Evolutionary conservation across 1,284 basidiomycete genomes (phyloP).

Genomic region (Sphaerobolus stellatus): DNA sequence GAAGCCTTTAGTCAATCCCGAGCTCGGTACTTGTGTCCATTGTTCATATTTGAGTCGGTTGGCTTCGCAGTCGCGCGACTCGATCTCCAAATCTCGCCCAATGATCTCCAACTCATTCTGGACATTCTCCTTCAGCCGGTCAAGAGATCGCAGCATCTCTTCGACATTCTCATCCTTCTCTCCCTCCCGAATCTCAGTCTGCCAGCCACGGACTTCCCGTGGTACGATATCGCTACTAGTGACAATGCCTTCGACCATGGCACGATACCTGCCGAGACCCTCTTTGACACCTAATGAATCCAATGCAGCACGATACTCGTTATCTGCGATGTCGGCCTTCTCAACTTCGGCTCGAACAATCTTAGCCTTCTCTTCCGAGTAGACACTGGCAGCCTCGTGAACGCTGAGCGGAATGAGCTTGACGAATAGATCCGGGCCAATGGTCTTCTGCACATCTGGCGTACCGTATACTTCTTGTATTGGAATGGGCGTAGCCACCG

Average conservation of each 20-base stretch:
- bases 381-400: slow-evolving; percentile 93
- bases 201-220: slow-evolving; percentile 71
- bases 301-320: slow-evolving; percentile 75
- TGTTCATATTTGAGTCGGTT: slow-evolving; percentile 87
- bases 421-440: slow-evolving; percentile 90
- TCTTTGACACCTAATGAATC: slow-evolving; percentile 83
- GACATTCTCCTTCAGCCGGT: slow-evolving; percentile 60
- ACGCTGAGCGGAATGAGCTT: slow-evolving; percentile 91
- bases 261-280: slow-evolving; percentile 73
- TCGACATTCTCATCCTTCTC: slow-evolving; percentile 69
- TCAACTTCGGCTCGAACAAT: slow-evolving; percentile 89
- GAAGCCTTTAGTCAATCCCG: slow-evolving; percentile 66
- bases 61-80: slow-evolving; percentile 80
- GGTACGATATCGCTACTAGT: slow-evolving; percentile 66
- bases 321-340: slow-evolving; percentile 80
- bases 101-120: slow-evolving; percentile 61
- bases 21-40: slow-evolving; percentile 90
- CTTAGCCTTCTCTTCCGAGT: slow-evolving; percentile 99
- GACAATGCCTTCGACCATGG: slow-evolving; percentile 71
- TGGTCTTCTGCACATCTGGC: slow-evolving; percentile 91
- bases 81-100: slow-evolving; percentile 67
- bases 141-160: slow-evolving; percentile 60
- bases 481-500: slow-evolving; percentile 77
- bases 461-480: slow-evolving; percentile 94
- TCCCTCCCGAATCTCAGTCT: slow-evolving; percentile 69